Percentiles rank a stretch among this genome's conserved stretches.
phyloP scores from a whole-genome alignment of 208 protist genomes.

The Crithidia expoeki region DNA sequence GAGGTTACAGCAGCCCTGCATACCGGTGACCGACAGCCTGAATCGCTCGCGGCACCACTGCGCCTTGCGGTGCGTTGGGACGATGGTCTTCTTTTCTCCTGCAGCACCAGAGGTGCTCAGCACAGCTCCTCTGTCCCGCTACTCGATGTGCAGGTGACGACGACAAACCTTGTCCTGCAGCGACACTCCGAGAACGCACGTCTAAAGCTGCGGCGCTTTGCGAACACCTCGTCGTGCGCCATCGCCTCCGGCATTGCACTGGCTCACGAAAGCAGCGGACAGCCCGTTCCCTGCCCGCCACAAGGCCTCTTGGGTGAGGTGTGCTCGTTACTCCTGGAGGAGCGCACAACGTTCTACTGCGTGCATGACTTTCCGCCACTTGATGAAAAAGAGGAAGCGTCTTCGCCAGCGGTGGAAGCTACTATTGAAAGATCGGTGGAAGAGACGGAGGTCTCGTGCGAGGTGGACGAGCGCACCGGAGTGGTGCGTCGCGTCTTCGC shows the following conservation, averaged over 20 bases:
- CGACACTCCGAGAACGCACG: constrained; percentile 11
- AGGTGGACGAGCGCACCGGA: constrained; percentile 51
- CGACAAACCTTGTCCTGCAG: constrained; percentile 26
- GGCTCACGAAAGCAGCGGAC: constrained; percentile 20
- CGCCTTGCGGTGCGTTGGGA: constrained; percentile 66
- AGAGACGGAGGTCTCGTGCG: constrained; percentile 53
- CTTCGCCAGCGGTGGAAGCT: neutral
- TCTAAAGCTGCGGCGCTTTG: constrained; percentile 23
- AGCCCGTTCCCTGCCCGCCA: neutral
- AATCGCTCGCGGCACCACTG: neutral
- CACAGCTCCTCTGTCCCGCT: constrained; percentile 11
- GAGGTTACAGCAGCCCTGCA: constrained; percentile 76
- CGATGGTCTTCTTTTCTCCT: constrained; percentile 73
- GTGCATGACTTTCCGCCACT: constrained; percentile 42
- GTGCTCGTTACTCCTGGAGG: constrained; percentile 23
- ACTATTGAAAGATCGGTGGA: constrained; percentile 49
- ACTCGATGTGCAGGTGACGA: constrained; percentile 24
- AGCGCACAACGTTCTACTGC: constrained; percentile 32
- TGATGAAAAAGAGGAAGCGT: neutral
- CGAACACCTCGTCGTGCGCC: constrained; percentile 30
- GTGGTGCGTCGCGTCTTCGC: constrained; percentile 68
- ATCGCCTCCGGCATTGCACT: constrained; percentile 7
- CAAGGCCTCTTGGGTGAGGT: constrained; percentile 21
- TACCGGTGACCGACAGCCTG: constrained; percentile 20
- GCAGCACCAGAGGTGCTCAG: constrained; percentile 21